phyloP scores from a whole-genome alignment of 495 filamentous ascomycete species.

The Hamigera avellanea region DNA sequence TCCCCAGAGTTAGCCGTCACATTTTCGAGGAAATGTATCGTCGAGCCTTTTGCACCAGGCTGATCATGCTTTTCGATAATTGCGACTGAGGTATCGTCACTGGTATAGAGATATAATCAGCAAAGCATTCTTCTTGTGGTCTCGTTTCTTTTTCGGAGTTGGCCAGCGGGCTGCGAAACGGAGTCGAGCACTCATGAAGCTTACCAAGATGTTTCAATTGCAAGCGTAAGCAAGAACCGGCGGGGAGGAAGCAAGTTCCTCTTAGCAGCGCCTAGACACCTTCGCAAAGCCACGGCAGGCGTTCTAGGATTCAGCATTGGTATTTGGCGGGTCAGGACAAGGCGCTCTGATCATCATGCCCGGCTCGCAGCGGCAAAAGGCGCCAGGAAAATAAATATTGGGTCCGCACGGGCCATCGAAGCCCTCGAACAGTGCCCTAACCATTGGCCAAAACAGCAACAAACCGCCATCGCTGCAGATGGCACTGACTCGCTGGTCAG shows the following conservation, averaged over 20 bases:
- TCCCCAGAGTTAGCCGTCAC: conserved; percentile 62
- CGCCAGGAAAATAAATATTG: not conserved
- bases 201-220: conserved; percentile 87
- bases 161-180: not conserved
- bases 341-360: not conserved
- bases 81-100: conserved; percentile 91
- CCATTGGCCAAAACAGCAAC: not conserved
- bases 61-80: conserved; percentile 48
- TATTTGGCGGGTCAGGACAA: not conserved
- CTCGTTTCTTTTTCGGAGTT: not conserved
- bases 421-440: not conserved
- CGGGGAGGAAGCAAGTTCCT: conserved; percentile 5
- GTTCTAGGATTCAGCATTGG: conserved; percentile 19
- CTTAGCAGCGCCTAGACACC: conserved; percentile 5
- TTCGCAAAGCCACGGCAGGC: conserved; percentile 13
- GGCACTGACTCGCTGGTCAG: too few species aligned
- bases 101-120: conserved; percentile 14
- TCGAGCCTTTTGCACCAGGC: conserved; percentile 21
- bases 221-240: conserved; percentile 57
- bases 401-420: not conserved
- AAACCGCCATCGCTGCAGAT: too few species aligned
- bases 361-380: not conserved
- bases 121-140: not conserved
- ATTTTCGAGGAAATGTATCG: conserved; percentile 69
- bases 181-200: not conserved